phyloP scores from a whole-genome alignment of 1,284 basidiomycete genomes.

The Phellopilus nigrolimitatus region DNA sequence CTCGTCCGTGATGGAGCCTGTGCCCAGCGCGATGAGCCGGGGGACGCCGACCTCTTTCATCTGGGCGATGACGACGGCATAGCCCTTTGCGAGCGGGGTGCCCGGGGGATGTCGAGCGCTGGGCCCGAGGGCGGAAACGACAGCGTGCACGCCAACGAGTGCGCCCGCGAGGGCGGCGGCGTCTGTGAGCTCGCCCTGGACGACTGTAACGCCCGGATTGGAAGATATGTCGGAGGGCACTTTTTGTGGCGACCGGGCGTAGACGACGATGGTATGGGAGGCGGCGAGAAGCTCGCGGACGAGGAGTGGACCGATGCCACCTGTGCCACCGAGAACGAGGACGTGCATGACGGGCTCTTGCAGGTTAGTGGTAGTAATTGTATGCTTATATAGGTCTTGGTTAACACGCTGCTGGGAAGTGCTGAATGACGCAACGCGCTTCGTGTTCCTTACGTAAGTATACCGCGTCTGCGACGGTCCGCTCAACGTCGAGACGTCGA shows the following conservation, averaged over 20 bases:
- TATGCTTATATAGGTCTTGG: too few species aligned
- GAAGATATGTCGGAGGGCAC: conserved; percentile 45
- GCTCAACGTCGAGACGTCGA: too few species aligned
- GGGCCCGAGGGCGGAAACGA: conserved; percentile 65
- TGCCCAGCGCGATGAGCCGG: conserved; percentile 61
- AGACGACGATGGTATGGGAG: conserved; percentile 48
- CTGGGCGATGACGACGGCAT: conserved; percentile 45
- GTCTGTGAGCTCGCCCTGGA: conserved; percentile 54
- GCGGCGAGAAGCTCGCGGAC: conserved; percentile 47
- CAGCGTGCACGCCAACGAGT: conserved; percentile 51
- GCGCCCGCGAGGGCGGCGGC: conserved; percentile 43
- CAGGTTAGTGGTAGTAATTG: neutral
- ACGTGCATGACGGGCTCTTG: conserved; percentile 29
- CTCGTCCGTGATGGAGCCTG: conserved; percentile 56
- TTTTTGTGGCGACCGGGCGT: conserved; percentile 57
- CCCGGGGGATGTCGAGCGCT: conserved; percentile 31
- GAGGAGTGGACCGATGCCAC: conserved; percentile 49
- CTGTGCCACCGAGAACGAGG: conserved; percentile 50
- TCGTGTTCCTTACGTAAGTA: too few species aligned
- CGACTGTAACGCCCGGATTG: conserved; percentile 41
- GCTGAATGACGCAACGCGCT: too few species aligned
- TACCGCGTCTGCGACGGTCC: too few species aligned
- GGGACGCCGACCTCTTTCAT: conserved; percentile 49
- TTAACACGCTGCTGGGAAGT: too few species aligned
- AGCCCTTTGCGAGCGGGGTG: conserved; percentile 58